Conservation (phyloP, 495 filamentous ascomycete species). For the Hyaloscypha finlandica region DNA sequence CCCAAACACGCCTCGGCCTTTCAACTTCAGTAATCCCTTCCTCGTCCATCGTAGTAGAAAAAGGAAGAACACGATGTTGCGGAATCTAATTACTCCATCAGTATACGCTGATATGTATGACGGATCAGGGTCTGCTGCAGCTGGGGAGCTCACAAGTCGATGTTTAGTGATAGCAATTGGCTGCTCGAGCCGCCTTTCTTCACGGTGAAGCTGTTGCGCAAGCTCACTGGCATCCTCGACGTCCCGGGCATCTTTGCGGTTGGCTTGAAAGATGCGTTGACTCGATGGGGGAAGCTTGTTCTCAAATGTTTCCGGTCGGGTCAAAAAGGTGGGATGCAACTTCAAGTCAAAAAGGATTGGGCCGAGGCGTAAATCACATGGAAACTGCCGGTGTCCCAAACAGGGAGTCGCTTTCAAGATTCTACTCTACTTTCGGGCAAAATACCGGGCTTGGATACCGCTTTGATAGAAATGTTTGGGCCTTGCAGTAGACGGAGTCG, state of each 20-base stretch:
- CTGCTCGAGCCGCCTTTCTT: slow-evolving; percentile 54
- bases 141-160: slow-evolving; percentile 69
- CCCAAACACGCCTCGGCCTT: slow-evolving; percentile 85
- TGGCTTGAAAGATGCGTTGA: neutral
- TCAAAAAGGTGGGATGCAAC: slow-evolving; percentile 13
- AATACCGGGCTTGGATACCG: slow-evolving; percentile 4
- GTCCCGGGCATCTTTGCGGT: slow-evolving; percentile 57
- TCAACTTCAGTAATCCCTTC: slow-evolving; percentile 77
- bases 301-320: neutral
- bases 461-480: neutral
- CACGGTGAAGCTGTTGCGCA: slow-evolving; percentile 62
- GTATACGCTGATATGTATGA: slow-evolving; percentile 1
- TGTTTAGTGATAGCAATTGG: slow-evolving; percentile 65
- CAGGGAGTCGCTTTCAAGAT: neutral
- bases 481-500: neutral
- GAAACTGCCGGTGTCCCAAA: slow-evolving; percentile 1
- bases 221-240: slow-evolving; percentile 66
- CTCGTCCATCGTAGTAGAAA: slow-evolving; percentile 88
- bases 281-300: neutral
- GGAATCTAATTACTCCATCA: slow-evolving; percentile 55
- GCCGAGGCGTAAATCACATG: slow-evolving; percentile 25
- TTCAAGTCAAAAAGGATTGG: neutral
- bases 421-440: neutral
- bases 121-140: neutral
- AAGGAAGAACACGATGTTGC: slow-evolving; percentile 86